These are phyloP conservation scores for Rhodamnia rubescens DNA, from an alignment of 345 rosid species.

Conservation along the genomic window DNA sequence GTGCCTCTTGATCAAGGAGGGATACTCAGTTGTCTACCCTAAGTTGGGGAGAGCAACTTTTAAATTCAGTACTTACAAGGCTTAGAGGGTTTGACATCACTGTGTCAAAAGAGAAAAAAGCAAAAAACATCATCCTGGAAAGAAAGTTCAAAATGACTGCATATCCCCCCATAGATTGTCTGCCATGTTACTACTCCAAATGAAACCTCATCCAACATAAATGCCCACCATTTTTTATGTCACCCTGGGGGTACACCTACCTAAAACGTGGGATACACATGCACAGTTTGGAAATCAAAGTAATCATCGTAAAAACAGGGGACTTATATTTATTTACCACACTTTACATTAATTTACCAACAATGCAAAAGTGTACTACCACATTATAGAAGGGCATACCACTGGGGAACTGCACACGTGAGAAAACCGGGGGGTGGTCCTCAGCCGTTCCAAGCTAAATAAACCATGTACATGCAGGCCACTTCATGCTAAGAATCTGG, in stretches of 20 bases:
- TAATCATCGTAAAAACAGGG: neutral
- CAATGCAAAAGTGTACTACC: neutral
- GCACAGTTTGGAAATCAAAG: neutral
- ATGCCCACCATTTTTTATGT: neutral
- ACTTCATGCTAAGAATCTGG: neutral
- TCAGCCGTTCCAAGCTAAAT: neutral
- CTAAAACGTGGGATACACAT: neutral
- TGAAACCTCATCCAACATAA: neutral
- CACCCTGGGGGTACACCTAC: neutral
- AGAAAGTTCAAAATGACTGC: neutral
- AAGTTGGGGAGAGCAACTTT: neutral
- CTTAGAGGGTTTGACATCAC: neutral
- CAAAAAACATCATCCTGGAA: neutral
- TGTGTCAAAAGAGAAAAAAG: neutral
- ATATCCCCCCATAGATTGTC: neutral
- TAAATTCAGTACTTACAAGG: neutral
- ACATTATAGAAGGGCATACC: neutral
- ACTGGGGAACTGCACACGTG: neutral
- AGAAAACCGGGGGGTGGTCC: neutral
- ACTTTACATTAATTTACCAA: neutral
- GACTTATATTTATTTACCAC: neutral
- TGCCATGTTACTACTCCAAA: neutral
- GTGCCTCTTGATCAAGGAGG: neutral
- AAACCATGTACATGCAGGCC: neutral
- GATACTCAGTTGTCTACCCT: neutral